These are phyloP conservation scores for Eucalyptus shirleyi DNA, from an alignment of 345 rosid species.

Conservation along the genomic window DNA sequence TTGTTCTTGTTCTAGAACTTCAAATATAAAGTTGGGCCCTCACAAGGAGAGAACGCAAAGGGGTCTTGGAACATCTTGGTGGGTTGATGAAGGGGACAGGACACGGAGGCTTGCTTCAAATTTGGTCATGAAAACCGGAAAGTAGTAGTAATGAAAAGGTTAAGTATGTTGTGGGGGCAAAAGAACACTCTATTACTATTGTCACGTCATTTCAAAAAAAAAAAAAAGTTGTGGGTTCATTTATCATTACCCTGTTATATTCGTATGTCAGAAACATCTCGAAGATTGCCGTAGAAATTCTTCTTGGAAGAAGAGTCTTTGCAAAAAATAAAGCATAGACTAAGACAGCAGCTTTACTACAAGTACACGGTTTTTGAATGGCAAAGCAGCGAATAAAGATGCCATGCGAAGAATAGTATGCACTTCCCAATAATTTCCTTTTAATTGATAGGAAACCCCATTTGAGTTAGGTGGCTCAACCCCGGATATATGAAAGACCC, in stretches of 20 bases:
- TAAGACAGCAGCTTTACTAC: background rate
- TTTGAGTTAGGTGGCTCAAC: background rate
- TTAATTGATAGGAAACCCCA: background rate
- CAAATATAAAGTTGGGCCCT: background rate
- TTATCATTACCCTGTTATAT: background rate
- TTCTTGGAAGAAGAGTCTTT: background rate
- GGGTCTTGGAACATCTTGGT: background rate
- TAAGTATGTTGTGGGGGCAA: background rate
- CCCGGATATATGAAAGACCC: background rate
- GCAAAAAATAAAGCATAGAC: background rate
- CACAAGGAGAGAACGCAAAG: background rate
- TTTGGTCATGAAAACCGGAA: background rate
- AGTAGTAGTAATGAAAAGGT: background rate
- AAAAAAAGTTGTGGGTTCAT: background rate
- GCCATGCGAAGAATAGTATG: background rate
- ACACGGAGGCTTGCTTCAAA: background rate
- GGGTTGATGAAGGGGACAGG: background rate
- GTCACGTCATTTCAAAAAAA: background rate
- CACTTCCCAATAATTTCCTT: background rate
- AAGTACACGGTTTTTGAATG: background rate
- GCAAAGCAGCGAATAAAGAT: background rate
- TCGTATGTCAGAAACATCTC: background rate
- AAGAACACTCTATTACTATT: background rate
- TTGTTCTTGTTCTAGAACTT: background rate
- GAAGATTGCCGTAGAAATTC: background rate